These are phyloP conservation scores for Solanum appendiculatum DNA, from an alignment of 257 asterid genomes.

Conservation along the genomic window DNA sequence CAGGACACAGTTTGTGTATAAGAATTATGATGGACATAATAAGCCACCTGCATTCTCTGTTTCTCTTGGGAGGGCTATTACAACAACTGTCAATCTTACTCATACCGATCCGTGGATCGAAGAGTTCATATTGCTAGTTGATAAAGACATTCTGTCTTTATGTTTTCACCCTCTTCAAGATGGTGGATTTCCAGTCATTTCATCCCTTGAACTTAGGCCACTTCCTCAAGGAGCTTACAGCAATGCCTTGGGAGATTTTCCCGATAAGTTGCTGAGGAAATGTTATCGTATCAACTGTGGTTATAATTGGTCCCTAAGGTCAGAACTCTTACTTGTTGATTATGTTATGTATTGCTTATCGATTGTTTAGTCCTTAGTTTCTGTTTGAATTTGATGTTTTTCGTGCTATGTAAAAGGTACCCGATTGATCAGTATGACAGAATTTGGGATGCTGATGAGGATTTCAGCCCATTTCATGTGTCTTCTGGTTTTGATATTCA, in stretches of 20 bases:
- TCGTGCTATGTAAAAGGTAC: slow-evolving; percentile 37
- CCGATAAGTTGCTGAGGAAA: slow-evolving; percentile 46
- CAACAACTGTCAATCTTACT: slow-evolving; percentile 63
- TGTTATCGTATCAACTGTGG: slow-evolving; percentile 74
- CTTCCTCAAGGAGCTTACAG: slow-evolving; percentile 65
- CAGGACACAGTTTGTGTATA: slow-evolving; percentile 63
- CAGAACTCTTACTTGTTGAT: not conserved
- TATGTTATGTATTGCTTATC: not conserved
- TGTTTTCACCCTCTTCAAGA: slow-evolving; percentile 61
- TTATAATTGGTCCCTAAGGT: slow-evolving; percentile 72
- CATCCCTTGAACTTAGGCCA: slow-evolving; percentile 72
- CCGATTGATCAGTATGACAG: slow-evolving; percentile 79
- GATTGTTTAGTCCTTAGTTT: not conserved
- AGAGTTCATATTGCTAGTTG: slow-evolving; percentile 57
- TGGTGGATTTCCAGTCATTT: slow-evolving; percentile 74
- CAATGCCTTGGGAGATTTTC: slow-evolving; percentile 30
- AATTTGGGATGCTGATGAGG: slow-evolving; percentile 86
- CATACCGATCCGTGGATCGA: slow-evolving; percentile 68
- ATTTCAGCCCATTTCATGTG: slow-evolving; percentile 76
- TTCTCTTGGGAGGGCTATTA: slow-evolving; percentile 71
- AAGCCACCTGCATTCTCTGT: slow-evolving; percentile 77
- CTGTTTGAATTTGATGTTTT: not conserved
- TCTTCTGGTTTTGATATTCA: slow-evolving; percentile 64
- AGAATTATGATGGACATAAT: slow-evolving; percentile 70
- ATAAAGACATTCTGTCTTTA: slow-evolving; percentile 41